Conservation (phyloP, 805 yeast genomes). For the Yamadazyma laniorum region DNA sequence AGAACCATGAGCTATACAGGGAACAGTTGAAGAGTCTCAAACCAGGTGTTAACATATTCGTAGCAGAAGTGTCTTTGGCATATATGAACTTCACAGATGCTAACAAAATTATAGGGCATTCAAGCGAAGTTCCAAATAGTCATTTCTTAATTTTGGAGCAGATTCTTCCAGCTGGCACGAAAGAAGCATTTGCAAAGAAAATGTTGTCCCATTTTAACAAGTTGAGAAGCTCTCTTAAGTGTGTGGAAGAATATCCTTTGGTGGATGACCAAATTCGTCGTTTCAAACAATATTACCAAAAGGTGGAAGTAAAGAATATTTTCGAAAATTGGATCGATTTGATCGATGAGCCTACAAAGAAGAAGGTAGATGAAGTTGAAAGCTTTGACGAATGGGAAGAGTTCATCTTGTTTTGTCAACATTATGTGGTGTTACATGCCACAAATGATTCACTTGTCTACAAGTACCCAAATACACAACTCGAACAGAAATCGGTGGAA, state of each 20-base stretch:
- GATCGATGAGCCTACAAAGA: slow-evolving; percentile 37
- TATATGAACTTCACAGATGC: slow-evolving; percentile 72
- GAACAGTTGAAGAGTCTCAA: slow-evolving; percentile 19
- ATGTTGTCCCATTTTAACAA: slow-evolving; percentile 72
- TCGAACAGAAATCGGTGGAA: slow-evolving; percentile 6
- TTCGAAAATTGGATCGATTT: slow-evolving; percentile 55
- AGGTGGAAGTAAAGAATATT: slow-evolving; percentile 53
- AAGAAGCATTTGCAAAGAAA: slow-evolving; percentile 68
- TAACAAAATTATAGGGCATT: slow-evolving; percentile 53
- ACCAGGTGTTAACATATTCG: slow-evolving; percentile 47
- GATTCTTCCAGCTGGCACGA: slow-evolving; percentile 58
- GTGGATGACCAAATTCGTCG: slow-evolving; percentile 48
- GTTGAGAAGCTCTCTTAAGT: slow-evolving; percentile 64
- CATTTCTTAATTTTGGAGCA: slow-evolving; percentile 73
- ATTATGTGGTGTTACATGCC: slow-evolving; percentile 68
- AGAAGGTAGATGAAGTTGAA: slow-evolving; percentile 50
- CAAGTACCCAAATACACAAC: background rate
- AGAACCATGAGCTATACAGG: slow-evolving; percentile 41
- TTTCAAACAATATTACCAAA: slow-evolving; percentile 48
- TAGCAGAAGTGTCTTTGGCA: slow-evolving; percentile 82
- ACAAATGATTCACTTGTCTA: slow-evolving; percentile 34
- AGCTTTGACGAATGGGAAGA: slow-evolving; percentile 86
- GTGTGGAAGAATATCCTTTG: slow-evolving; percentile 58
- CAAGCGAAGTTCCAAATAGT: slow-evolving; percentile 44
- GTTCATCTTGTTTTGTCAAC: slow-evolving; percentile 71